Evolutionary conservation across 768 basidiomycete genomes (phyloP).

Genomic region (Suillus luteus): DNA sequence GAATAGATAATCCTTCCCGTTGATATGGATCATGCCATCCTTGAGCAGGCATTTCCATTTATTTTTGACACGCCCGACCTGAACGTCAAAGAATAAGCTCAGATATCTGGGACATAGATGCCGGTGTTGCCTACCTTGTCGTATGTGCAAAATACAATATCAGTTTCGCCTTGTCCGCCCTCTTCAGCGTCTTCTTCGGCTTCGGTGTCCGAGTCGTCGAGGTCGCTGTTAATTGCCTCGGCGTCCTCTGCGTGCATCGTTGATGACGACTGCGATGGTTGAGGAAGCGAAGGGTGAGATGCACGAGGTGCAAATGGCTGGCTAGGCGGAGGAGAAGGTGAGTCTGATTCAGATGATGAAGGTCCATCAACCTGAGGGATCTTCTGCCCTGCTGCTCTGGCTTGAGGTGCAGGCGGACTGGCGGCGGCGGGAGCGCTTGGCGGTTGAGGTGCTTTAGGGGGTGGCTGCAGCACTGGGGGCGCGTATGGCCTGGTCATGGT

Average conservation of each 20-base stretch:
- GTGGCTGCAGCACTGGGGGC: conserved; percentile 22
- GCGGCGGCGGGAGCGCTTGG: conserved; percentile 23
- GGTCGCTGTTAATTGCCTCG: conserved; percentile 94
- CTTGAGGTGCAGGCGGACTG: conserved; percentile 2
- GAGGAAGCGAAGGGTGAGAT: conserved; percentile 77
- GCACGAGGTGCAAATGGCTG: conserved; percentile 66
- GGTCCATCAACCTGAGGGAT: conserved; percentile 87
- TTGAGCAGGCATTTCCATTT: conserved; percentile 99
- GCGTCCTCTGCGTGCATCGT: conserved; percentile 49
- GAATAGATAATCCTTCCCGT: conserved; percentile 97
- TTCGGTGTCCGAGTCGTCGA: conserved; percentile 93
- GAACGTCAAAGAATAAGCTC: conserved; percentile 6
- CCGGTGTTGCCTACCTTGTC: conserved; percentile 72
- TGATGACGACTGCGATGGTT: conserved; percentile 45
- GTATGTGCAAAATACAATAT: conserved; percentile 97
- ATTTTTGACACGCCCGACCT: conserved; percentile 99
- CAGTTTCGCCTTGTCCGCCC: conserved; percentile 70
- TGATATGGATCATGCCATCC: conserved; percentile 96
- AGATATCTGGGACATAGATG: conserved; percentile 1
- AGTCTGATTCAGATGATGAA: conserved; percentile 64
- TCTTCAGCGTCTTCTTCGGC: conserved; percentile 84
- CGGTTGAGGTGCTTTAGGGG: conserved; percentile 15
- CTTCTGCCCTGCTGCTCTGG: conserved; percentile 17
- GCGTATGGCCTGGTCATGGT: conserved; percentile 26
- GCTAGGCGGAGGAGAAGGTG: conserved; percentile 67